Evolutionary conservation across 768 basidiomycete genomes (phyloP), one percentile per base, ranked within the genome.

Genomic region (Paxillus rubicundulus): DNA sequence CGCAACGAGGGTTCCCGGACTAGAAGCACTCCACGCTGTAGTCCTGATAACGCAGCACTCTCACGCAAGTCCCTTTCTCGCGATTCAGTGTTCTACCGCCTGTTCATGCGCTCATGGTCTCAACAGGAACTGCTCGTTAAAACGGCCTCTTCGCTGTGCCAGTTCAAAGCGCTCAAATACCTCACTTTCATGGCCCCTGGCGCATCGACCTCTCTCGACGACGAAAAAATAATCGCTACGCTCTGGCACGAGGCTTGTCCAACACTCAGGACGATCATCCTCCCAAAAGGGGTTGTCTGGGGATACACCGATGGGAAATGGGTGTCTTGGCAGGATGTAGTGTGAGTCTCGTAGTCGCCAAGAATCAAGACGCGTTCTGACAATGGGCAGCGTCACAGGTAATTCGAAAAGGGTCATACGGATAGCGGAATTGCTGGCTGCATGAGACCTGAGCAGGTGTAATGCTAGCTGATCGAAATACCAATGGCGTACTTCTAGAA

Each of bases 241-340:
- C 60, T 67, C 41, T 86, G 84, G 85, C 78, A 80, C 49, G 57
- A 64, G 18, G 76, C 77, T 21, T 86, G 85, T 64, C 80, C 82
- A 4, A 82, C 83, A 0, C 70, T 86, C 28, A 73, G 73, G 52
- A 85, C 85, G 0, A 82, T 87, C 48, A 85, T 87, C 14, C 67
- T 87, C 0, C 84, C 85, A 1, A 74, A 75, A 52, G 85, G 85
- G 2, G 68, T 76, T 47, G 78, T 85, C 8, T 87, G 85, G 85
- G 84, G 83, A 47, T 57, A 49, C 59, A 52, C 46, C 39, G 57
- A 61, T 16, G 65, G 59, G 1, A 58, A 49, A 32, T 69, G 68
- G 68, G 47, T 57, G 24, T 63, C 60, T 9, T 45, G 57, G 17
- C 56, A 59, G 39, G 62, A 69, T 41, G 38, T 17, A 18, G 45